A percentile compares a stretch with the other conserved stretches of the same genome.
Evolutionary conservation across 371 early-diverging fungal genomes (phyloP).

Genomic region (Mucor irregularis): DNA sequence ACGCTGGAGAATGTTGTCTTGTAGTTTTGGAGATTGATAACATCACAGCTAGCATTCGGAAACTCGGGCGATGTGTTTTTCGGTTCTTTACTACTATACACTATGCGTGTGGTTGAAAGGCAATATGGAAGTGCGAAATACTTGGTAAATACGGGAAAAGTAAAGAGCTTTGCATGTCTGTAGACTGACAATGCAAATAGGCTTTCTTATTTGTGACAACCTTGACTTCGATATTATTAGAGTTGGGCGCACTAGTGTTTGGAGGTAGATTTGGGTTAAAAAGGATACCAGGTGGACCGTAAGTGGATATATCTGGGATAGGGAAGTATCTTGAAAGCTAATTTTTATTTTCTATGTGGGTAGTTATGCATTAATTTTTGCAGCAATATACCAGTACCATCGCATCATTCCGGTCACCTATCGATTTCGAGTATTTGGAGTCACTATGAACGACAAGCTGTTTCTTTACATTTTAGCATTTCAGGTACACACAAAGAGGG

Average conservation of each 20-base stretch:
- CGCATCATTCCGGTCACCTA: slow-evolving; percentile 61
- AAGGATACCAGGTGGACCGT: slow-evolving; percentile 66
- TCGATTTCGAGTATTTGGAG: slow-evolving; percentile 63
- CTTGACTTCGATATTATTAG: slow-evolving; percentile 54
- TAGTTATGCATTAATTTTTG: slow-evolving; percentile 64
- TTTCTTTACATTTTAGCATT: slow-evolving; percentile 60
- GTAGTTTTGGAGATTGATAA: slow-evolving; percentile 66
- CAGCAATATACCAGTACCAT: slow-evolving; percentile 63
- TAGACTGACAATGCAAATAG: slow-evolving; percentile 25
- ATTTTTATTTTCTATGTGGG: not conserved
- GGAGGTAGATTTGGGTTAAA: slow-evolving; percentile 53
- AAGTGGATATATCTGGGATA: slow-evolving; percentile 19
- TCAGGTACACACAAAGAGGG: slow-evolving; percentile 40
- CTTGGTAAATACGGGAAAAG: slow-evolving; percentile 38
- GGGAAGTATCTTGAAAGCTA: too few species aligned
- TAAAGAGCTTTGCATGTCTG: not conserved
- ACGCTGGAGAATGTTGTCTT: too few species aligned
- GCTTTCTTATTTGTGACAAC: slow-evolving; percentile 62
- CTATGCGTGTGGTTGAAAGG: slow-evolving; percentile 72
- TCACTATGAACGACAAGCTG: slow-evolving; percentile 63
- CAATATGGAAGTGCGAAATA: slow-evolving; percentile 74
- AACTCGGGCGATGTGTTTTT: slow-evolving; percentile 70
- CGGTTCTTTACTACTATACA: slow-evolving; percentile 64
- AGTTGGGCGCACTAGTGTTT: slow-evolving; percentile 51
- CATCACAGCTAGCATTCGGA: slow-evolving; percentile 62